A percentile compares a stretch with the other conserved stretches of the same genome.
Conservation (phyloP, 169 alveolate species). For the Plasmodium vinckei region DNA sequence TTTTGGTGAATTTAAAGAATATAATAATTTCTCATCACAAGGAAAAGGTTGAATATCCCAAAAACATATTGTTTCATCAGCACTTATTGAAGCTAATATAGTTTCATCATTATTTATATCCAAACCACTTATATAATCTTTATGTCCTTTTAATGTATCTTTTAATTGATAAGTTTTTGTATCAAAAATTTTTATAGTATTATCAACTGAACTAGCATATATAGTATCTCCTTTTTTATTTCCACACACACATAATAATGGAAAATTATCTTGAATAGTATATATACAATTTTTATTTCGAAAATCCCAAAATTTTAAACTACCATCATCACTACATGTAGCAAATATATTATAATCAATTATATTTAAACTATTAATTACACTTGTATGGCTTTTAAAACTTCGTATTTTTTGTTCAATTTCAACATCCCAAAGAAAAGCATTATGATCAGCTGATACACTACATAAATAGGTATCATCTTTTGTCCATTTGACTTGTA, state of each 20-base stretch:
- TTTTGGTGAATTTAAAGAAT: conserved; percentile 37
- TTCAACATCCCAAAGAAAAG: conserved; percentile 90
- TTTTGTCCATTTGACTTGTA: conserved; percentile 86
- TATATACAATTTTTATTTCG: conserved; percentile 79
- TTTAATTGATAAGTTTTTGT: conserved; percentile 75
- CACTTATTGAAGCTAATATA: conserved; percentile 81
- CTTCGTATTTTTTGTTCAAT: conserved; percentile 80
- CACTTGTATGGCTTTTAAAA: conserved; percentile 76
- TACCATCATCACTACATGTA: conserved; percentile 89
- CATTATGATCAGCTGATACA: conserved; percentile 89
- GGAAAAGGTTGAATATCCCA: conserved; percentile 89
- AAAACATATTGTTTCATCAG: conserved; percentile 85
- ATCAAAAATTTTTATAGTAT: conserved; percentile 84
- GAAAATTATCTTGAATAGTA: conserved; percentile 83
- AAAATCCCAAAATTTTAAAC: conserved; percentile 88
- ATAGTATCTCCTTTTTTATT: conserved; percentile 83
- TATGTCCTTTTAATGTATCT: conserved; percentile 83
- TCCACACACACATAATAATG: conserved; percentile 84
- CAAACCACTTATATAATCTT: conserved; percentile 86
- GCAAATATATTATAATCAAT: conserved; percentile 81
- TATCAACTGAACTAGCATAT: conserved; percentile 87
- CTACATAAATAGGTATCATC: conserved; percentile 83
- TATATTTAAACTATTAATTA: conserved; percentile 19
- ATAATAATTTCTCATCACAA: conserved; percentile 28
- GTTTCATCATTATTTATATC: conserved; percentile 85